A percentile compares a stretch with the other conserved stretches of the same genome.
Evolutionary conservation across 495 filamentous ascomycete species (phyloP).

Genomic region (Astrocystis sublimbata): DNA sequence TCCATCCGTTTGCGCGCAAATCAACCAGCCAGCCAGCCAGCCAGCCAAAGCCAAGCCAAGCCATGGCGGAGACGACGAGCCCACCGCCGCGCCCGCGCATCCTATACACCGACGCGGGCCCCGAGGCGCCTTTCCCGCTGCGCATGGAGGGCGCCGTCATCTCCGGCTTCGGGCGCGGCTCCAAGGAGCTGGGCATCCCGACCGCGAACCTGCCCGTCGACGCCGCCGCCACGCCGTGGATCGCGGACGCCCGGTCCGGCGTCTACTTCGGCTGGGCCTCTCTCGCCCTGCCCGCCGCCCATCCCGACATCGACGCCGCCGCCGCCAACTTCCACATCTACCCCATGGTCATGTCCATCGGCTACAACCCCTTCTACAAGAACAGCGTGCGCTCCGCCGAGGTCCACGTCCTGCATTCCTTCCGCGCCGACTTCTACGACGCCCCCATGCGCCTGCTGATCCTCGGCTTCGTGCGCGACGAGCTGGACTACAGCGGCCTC

Average conservation of each 20-base stretch:
- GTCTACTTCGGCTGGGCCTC: slow-evolving; percentile 92
- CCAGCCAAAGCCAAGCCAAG: background rate
- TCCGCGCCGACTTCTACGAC: slow-evolving; percentile 79
- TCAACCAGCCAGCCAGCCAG: background rate
- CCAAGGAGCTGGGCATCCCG: slow-evolving; percentile 93
- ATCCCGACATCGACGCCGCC: slow-evolving; percentile 35
- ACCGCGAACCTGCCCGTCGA: slow-evolving; percentile 94
- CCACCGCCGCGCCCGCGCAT: slow-evolving; percentile 59
- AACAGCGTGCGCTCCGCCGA: slow-evolving; percentile 81
- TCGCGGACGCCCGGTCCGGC: slow-evolving; percentile 69
- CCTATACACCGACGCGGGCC: slow-evolving; percentile 69
- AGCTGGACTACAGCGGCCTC: slow-evolving; percentile 81
- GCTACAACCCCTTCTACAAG: slow-evolving; percentile 95
- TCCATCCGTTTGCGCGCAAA: too few relatives aligned
- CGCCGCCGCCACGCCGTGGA: slow-evolving; percentile 64
- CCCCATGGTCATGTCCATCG: slow-evolving; percentile 91
- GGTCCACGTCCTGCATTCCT: slow-evolving; percentile 84
- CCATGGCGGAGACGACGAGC: slow-evolving; percentile 9
- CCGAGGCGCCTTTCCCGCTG: slow-evolving; percentile 76
- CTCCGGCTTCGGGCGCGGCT: slow-evolving; percentile 90
- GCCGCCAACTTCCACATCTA: slow-evolving; percentile 53
- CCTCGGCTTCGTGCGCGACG: slow-evolving; percentile 83
- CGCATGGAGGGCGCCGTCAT: slow-evolving; percentile 81
- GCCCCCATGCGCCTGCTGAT: slow-evolving; percentile 74
- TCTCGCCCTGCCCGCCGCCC: slow-evolving; percentile 50